These are phyloP conservation scores for Phlebiopsis flavidoalba DNA, from an alignment of 768 basidiomycete species.

Conservation along the genomic window DNA sequence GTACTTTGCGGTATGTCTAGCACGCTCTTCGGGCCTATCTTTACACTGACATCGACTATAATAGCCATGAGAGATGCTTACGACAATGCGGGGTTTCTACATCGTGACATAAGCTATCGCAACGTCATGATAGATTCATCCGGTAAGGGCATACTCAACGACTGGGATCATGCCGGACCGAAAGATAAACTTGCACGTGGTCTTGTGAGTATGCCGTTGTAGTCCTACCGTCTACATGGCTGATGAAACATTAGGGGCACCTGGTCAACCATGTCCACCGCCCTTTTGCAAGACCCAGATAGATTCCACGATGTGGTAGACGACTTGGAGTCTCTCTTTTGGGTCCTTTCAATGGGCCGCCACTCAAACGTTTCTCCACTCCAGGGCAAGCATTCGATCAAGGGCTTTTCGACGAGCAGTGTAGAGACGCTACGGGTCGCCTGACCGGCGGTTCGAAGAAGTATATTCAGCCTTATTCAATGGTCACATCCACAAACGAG, in stretches of 20 bases:
- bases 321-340: conserved; percentile 1
- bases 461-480: too few species aligned
- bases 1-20: not conserved
- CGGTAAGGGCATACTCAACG: not conserved
- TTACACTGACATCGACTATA: not conserved
- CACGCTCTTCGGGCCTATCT: too few species aligned
- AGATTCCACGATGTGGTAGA: not conserved
- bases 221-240: too few species aligned
- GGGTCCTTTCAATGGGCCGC: not conserved
- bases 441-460: too few species aligned
- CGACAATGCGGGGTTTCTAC: not conserved
- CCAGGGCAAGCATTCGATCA: too few species aligned
- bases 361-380: too few species aligned
- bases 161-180: not conserved
- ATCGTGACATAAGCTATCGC: not conserved
- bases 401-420: too few species aligned
- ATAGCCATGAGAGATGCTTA: not conserved
- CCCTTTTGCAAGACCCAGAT: not conserved
- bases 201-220: not conserved
- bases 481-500: too few species aligned
- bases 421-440: too few species aligned
- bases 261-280: not conserved
- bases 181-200: not conserved
- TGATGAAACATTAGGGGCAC: too few species aligned
- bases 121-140: not conserved